Evolutionary conservation across 164 flowering plant genomes (phyloP).

Genomic region (Annona cherimola): DNA sequence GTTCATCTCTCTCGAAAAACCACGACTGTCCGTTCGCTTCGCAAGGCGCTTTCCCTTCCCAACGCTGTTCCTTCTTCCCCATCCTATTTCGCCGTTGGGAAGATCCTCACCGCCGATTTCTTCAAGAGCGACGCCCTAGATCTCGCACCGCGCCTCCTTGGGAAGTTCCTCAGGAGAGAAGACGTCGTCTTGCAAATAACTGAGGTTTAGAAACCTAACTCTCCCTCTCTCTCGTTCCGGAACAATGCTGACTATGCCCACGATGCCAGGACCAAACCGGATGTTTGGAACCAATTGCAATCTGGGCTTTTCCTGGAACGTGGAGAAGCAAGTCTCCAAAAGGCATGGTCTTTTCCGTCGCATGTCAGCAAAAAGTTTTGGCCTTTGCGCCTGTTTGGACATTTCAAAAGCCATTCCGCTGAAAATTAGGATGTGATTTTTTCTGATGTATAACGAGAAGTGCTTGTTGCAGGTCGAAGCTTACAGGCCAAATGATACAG

Average conservation of each 20-base stretch:
- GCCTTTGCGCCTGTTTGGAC: neutral
- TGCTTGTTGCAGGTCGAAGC: conserved; percentile 72
- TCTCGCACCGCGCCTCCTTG: conserved; percentile 90
- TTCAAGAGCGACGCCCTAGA: conserved; percentile 82
- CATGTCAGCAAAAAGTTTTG: too few relatives aligned
- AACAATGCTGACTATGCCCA: too few relatives aligned
- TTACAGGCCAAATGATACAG: conserved; percentile 87
- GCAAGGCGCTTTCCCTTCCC: conserved; percentile 8
- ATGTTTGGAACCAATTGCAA: neutral
- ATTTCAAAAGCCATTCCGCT: neutral
- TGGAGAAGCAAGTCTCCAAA: neutral
- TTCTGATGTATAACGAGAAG: neutral
- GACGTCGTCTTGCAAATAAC: conserved; percentile 91
- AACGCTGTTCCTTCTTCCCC: neutral
- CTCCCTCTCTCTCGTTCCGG: neutral
- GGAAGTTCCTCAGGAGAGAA: conserved; percentile 77
- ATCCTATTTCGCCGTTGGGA: neutral
- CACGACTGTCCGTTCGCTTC: conserved; percentile 1
- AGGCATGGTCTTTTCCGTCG: too few relatives aligned
- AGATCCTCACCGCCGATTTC: conserved; percentile 47
- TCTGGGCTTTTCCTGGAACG: neutral
- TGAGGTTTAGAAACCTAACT: conserved; percentile 46
- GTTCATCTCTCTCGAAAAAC: neutral
- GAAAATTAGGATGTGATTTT: neutral
- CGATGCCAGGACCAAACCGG: neutral